These are phyloP conservation scores for Fusarium sarcochroum DNA, from an alignment of 2,329 filamentous ascomycete genomes.

Conservation along the genomic window DNA sequence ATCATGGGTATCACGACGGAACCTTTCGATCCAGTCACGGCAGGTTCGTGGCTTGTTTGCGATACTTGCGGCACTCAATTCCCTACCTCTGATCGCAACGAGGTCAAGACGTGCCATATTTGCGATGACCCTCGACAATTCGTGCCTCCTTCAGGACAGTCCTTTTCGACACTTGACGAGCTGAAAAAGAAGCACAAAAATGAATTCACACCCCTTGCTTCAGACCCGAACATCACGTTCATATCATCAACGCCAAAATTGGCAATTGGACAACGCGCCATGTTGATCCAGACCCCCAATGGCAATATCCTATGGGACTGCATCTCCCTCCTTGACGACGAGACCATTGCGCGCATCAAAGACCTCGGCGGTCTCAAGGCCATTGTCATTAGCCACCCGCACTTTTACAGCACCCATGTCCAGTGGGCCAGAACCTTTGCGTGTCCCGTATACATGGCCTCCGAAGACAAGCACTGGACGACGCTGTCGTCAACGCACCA, in stretches of 20 bases:
- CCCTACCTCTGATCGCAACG: slow-evolving; percentile 57
- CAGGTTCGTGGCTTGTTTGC: slow-evolving; percentile 67
- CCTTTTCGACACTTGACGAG: slow-evolving; percentile 72
- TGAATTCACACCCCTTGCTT: slow-evolving; percentile 62
- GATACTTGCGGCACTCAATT: slow-evolving; percentile 79
- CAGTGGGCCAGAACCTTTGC: slow-evolving; percentile 79
- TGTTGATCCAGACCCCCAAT: slow-evolving; percentile 73
- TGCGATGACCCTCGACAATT: slow-evolving; percentile 83
- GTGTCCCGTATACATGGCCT: slow-evolving; percentile 78
- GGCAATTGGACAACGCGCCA: slow-evolving; percentile 81
- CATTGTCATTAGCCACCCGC: slow-evolving; percentile 84
- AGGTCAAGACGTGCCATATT: slow-evolving; percentile 73
- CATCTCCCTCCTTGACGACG: slow-evolving; percentile 76
- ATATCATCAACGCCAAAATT: slow-evolving; percentile 70
- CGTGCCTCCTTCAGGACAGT: slow-evolving; percentile 69
- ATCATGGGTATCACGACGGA: slow-evolving; percentile 41
- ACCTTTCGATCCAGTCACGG: slow-evolving; percentile 39
- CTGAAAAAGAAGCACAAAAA: slow-evolving; percentile 65
- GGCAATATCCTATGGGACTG: slow-evolving; percentile 88
- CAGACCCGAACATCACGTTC: slow-evolving; percentile 61
- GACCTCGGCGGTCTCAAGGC: slow-evolving; percentile 75
- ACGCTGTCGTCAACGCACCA: slow-evolving; percentile 61
- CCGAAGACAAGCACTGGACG: slow-evolving; percentile 77
- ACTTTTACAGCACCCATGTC: slow-evolving; percentile 84
- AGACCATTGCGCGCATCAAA: slow-evolving; percentile 71